A percentile compares a stretch with the other conserved stretches of the same genome.
phyloP scores from a whole-genome alignment of 2,329 filamentous ascomycete genomes.

The Colletotrichum tropicicola region DNA sequence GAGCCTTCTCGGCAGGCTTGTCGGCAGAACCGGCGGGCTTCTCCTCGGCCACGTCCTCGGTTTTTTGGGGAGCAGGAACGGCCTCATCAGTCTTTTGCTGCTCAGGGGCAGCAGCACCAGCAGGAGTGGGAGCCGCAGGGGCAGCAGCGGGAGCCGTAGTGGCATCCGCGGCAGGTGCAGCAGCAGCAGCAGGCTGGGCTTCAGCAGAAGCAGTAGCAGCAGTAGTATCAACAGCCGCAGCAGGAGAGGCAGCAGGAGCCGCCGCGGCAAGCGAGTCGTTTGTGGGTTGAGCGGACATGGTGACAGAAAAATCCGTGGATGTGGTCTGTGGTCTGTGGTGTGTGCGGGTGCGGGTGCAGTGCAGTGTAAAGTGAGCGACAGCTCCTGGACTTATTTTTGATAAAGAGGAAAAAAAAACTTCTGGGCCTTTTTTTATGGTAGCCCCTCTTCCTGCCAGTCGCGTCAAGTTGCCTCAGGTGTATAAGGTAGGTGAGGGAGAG shows the following conservation, averaged over 20 bases:
- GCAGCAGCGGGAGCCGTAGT: slow-evolving; percentile 14
- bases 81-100: slow-evolving; percentile 14
- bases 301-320: neutral
- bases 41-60: slow-evolving; percentile 38
- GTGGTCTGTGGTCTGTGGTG: neutral
- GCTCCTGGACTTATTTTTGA: neutral
- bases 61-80: slow-evolving; percentile 38
- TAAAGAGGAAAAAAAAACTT: slow-evolving; percentile 1
- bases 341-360: neutral
- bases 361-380: neutral
- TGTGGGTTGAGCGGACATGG: slow-evolving; percentile 38
- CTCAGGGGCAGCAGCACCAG: slow-evolving; percentile 35
- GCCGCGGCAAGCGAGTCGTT: slow-evolving; percentile 33
- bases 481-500: neutral
- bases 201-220: slow-evolving; percentile 12
- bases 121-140: slow-evolving; percentile 23
- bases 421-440: neutral
- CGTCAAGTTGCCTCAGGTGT: slow-evolving; percentile 6
- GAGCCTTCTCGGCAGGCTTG: slow-evolving; percentile 30
- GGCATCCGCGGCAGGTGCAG: slow-evolving; percentile 29
- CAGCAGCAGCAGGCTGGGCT: neutral
- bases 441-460: slow-evolving; percentile 16
- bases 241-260: slow-evolving; percentile 11
- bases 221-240: neutral
- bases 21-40: slow-evolving; percentile 8